Percentiles rank a stretch among this genome's conserved stretches.
phyloP scores from a whole-genome alignment of 176 grass and related monocot genomes.

The Carex cristatella region DNA sequence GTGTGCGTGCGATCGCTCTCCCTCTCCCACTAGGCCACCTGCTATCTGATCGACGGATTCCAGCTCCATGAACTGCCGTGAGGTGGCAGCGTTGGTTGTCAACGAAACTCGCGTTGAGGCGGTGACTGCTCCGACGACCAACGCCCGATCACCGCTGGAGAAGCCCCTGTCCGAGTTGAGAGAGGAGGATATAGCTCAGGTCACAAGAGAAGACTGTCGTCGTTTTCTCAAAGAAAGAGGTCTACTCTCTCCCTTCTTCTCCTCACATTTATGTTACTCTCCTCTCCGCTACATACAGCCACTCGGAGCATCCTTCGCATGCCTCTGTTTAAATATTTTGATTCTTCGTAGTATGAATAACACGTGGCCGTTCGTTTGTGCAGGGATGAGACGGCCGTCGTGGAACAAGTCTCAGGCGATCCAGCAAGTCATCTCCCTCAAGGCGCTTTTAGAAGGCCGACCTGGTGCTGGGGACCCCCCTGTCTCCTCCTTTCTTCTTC shows the following conservation, averaged over 20 bases:
- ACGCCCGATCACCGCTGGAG: conserved; percentile 20
- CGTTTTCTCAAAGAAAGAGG: conserved; percentile 52
- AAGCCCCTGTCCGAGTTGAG: conserved; percentile 37
- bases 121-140: background rate
- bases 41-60: background rate
- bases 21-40: background rate
- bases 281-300: background rate
- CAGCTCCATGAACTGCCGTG: conserved; percentile 3
- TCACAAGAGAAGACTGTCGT: conserved; percentile 45
- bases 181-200: conserved; percentile 48
- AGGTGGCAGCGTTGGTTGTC: background rate
- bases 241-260: background rate
- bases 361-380: background rate
- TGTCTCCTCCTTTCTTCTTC: conserved; percentile 3
- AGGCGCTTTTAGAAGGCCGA: conserved; percentile 37
- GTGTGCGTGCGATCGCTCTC: conserved; percentile 4
- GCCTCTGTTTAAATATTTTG: background rate
- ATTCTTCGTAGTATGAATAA: background rate
- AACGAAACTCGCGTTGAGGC: background rate
- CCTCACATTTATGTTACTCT: background rate
- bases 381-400: conserved; percentile 48
- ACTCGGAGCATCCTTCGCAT: background rate
- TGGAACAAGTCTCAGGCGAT: conserved; percentile 59
- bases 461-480: conserved; percentile 20
- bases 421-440: conserved; percentile 50